A percentile compares a stretch with the other conserved stretches of the same genome.
Conservation (phyloP, 1,139 yeast genomes). For the Geotrichum cucujoidarum region DNA sequence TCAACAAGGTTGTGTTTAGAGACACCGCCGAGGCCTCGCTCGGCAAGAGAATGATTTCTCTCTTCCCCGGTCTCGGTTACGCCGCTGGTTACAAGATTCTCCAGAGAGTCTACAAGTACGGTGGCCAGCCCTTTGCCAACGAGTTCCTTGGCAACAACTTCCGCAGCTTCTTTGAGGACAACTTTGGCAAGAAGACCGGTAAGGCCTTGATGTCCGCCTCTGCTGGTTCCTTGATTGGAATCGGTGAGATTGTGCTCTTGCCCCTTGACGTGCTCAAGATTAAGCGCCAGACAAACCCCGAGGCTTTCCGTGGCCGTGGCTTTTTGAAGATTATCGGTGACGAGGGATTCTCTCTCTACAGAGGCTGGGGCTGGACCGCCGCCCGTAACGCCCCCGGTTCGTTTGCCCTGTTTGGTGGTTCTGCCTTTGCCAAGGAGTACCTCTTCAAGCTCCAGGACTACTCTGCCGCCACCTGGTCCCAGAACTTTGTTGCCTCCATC, state of each 20-base stretch:
- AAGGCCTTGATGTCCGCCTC: constrained; percentile 95
- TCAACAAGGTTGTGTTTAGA: constrained; percentile 82
- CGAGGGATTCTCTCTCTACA: constrained; percentile 88
- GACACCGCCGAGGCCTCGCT: constrained; percentile 71
- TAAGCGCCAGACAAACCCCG: constrained; percentile 98
- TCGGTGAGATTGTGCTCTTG: constrained; percentile 91
- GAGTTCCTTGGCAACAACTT: constrained; percentile 80
- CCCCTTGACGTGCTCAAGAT: constrained; percentile 96
- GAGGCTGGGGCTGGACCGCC: constrained; percentile 99
- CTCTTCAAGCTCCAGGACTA: constrained; percentile 82
- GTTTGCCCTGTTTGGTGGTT: constrained; percentile 95
- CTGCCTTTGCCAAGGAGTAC: constrained; percentile 97
- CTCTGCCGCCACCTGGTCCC: constrained; percentile 87
- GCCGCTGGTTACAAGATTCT: constrained; percentile 96
- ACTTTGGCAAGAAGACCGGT: constrained; percentile 91
- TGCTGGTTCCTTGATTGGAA: constrained; percentile 95
- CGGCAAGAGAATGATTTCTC: constrained; percentile 66
- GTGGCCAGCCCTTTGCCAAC: constrained; percentile 98
- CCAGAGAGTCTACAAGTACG: constrained; percentile 97
- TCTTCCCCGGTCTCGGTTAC: constrained; percentile 96
- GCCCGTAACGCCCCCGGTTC: constrained; percentile 99
- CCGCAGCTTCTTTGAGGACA: constrained; percentile 60
- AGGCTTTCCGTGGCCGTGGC: constrained; percentile 95
- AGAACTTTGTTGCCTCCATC: constrained; percentile 92
- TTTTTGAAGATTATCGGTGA: constrained; percentile 77